These are phyloP conservation scores for Arthrinium phaeospermum DNA, from an alignment of 2,329 filamentous ascomycete genomes.

Conservation along the genomic window DNA sequence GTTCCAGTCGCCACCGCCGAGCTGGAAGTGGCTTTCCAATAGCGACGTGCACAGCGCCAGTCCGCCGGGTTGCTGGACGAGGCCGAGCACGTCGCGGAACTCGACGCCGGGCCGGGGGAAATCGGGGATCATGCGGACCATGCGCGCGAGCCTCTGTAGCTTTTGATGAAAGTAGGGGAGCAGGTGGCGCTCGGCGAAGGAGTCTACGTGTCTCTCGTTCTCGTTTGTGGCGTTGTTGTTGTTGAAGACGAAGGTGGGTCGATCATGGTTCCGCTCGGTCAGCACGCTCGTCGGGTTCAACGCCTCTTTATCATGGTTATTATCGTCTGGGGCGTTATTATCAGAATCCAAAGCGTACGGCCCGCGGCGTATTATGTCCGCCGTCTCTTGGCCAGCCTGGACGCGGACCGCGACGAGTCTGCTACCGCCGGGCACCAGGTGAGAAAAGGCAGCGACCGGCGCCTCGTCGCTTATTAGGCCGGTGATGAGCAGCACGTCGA, in stretches of 20 bases:
- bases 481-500: slow-evolving; percentile 61
- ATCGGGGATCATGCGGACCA: slow-evolving; percentile 54
- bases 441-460: slow-evolving; percentile 53
- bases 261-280: slow-evolving; percentile 25
- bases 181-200: slow-evolving; percentile 50
- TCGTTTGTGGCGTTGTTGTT: slow-evolving; percentile 54
- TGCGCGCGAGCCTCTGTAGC: slow-evolving; percentile 51
- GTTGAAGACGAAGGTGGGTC: slow-evolving; percentile 54
- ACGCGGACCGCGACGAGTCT: slow-evolving; percentile 61
- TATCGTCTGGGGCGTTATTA: no score
- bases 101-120: slow-evolving; percentile 58
- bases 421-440: slow-evolving; percentile 54
- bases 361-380: slow-evolving; percentile 43
- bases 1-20: slow-evolving; percentile 47
- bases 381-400: slow-evolving; percentile 44
- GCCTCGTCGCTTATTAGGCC: slow-evolving; percentile 68
- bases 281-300: no score
- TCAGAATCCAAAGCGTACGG: no score
- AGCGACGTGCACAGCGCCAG: slow-evolving; percentile 57
- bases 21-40: slow-evolving; percentile 49
- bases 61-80: slow-evolving; percentile 57
- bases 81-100: slow-evolving; percentile 64
- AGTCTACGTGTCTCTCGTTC: slow-evolving; percentile 36
- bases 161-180: slow-evolving; percentile 53
- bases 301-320: no score